Base-by-base conservation (phyloP, 495 filamentous ascomycete species). In the Talaromyces proteolyticus region DNA sequence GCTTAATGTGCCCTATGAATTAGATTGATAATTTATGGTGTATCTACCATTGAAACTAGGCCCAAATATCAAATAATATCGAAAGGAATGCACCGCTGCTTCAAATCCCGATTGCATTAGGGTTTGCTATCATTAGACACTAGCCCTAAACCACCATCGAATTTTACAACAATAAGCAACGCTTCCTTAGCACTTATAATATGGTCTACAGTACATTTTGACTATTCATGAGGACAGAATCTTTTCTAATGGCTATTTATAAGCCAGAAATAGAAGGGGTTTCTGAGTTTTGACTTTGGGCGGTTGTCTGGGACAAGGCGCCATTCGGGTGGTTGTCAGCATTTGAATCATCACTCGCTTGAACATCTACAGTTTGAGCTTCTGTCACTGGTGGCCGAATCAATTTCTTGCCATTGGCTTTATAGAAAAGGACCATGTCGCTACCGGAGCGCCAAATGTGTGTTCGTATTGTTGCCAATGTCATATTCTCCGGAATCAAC, bases 371-470 rank as follows among this genome's bases (percentile, higher is more conserved):
- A n/a, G 20, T 17, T 21, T 38, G 10, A 12, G 17, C 29, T 34
- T 18, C 47, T 0, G 36, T 16, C 2, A 41, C 21, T 38, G 47
- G 34, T 22, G 47, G 36, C 3, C 34, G 62, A 22, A 73, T 69
- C 40, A 67, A 63, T 46, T 88, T 88, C 63, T 80, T 80, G 19
- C 89, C 90, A 55, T 96, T 97, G 23, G 88, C 77, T 60, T 91
- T 92, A 76, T 97, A 98, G 55, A 88, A 81, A 29, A 98, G 72
- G 23, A 94, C 65, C 58, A 98, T 87, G 64, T 98, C 93, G 46
- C 86, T 89, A 11, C 88, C 87, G 20, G 85, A 87, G 53, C 93
- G 88, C 93, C 94, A 98, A 41, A 97, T 73, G 57, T 95, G 88
- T 6, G 89, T 81, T 42, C 89, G 84, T 21, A 98, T 81, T 0